Percentiles rank a stretch among this genome's conserved stretches.
These are phyloP conservation scores for Quercus aquifolioides DNA, from an alignment of 306 rosid genomes.

Conservation along the genomic window DNA sequence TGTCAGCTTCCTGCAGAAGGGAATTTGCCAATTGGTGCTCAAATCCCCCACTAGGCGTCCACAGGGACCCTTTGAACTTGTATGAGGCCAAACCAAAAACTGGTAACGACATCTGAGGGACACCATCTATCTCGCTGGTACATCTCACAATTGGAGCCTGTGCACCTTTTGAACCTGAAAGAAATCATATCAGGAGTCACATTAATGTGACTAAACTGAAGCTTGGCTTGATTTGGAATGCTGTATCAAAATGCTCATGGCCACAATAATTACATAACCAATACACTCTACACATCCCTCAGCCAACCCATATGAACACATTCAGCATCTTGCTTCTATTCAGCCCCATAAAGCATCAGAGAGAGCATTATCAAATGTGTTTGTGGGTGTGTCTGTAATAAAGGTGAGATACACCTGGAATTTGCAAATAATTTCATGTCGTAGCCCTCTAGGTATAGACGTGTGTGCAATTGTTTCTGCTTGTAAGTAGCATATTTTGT, in stretches of 20 bases:
- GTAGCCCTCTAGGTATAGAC: too few relatives aligned
- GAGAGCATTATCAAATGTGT: background rate
- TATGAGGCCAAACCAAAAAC: conserved; percentile 88
- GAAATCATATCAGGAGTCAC: background rate
- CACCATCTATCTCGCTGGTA: conserved; percentile 39
- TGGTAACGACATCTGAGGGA: conserved; percentile 55
- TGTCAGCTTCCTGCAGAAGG: conserved; percentile 59
- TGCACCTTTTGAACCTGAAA: conserved; percentile 49
- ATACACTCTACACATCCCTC: background rate
- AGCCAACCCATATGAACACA: background rate
- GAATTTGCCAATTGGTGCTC: conserved; percentile 54
- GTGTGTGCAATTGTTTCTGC: too few relatives aligned
- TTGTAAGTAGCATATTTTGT: too few relatives aligned
- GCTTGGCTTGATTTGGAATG: background rate
- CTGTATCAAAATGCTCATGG: background rate
- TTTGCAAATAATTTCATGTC: too few relatives aligned
- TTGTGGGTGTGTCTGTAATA: background rate
- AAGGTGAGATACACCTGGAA: too few relatives aligned
- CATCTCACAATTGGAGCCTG: conserved; percentile 36
- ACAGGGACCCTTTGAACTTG: conserved; percentile 82
- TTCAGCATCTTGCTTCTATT: background rate
- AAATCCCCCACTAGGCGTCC: conserved; percentile 71
- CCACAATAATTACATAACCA: background rate
- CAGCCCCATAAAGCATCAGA: background rate
- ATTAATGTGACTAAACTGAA: background rate